A percentile compares a stretch with the other conserved stretches of the same genome.
phyloP scores from a whole-genome alignment of 345 rosid genomes.

The Fremontodendron californicum region DNA sequence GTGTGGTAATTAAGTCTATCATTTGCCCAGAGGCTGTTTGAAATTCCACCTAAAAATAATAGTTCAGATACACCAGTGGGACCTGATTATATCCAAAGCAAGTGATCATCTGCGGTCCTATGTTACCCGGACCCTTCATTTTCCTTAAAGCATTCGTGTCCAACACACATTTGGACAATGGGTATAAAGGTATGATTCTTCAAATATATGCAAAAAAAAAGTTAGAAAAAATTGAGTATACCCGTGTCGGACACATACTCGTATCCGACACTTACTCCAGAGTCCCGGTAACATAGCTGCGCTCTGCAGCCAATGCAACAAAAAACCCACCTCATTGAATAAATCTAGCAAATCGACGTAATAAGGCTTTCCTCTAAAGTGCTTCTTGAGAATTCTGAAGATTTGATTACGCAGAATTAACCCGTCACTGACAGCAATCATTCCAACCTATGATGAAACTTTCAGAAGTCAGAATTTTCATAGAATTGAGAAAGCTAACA shows the following conservation, averaged over 20 bases:
- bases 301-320: background rate
- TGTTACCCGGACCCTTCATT: no score
- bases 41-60: conserved; percentile 54
- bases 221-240: no score
- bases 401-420: conserved; percentile 48
- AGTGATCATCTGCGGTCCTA: background rate
- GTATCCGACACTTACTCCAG: no score
- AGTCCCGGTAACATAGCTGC: no score
- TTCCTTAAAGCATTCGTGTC: no score
- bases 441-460: conserved; percentile 47
- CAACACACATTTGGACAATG: no score
- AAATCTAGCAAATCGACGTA: conserved; percentile 50
- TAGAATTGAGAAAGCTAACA: background rate
- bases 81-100: background rate
- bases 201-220: no score
- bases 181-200: no score
- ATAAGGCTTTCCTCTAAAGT: conserved; percentile 47
- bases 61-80: background rate
- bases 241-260: no score
- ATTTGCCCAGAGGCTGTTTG: conserved; percentile 72
- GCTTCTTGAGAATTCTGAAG: conserved; percentile 42
- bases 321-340: conserved; percentile 46
- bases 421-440: conserved; percentile 59
- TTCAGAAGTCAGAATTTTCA: background rate
- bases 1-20: conserved; percentile 72